Conservation (phyloP, 306 rosid genomes). For the Quercus agrifolia region DNA sequence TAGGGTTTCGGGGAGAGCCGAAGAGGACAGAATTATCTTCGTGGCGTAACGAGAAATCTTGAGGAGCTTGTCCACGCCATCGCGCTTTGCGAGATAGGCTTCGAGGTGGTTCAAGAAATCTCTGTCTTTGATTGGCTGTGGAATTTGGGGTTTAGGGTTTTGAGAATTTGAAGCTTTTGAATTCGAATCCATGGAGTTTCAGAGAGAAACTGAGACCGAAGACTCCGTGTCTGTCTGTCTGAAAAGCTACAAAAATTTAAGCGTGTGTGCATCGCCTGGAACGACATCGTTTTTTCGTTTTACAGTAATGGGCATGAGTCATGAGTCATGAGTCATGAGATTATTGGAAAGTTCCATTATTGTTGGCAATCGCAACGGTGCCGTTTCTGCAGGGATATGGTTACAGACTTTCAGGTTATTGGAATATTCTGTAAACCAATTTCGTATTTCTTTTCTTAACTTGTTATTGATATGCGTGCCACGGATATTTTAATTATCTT, state of each 20-base stretch:
- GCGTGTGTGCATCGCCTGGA: background rate
- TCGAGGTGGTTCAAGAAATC: slow-evolving; percentile 70
- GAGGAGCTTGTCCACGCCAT: slow-evolving; percentile 95
- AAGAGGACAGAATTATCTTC: slow-evolving; percentile 67
- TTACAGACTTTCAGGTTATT: too few relatives aligned
- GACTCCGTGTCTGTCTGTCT: too few relatives aligned
- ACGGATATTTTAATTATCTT: background rate
- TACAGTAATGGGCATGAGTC: too few relatives aligned
- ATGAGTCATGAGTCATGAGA: too few relatives aligned
- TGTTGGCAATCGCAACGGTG: background rate
- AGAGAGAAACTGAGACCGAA: background rate
- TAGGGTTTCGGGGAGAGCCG: slow-evolving; percentile 43
- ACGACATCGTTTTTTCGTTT: background rate
- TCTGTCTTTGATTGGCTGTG: slow-evolving; percentile 27
- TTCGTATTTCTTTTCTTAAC: background rate
- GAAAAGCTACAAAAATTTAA: too few relatives aligned
- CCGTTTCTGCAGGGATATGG: background rate
- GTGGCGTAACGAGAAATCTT: slow-evolving; percentile 77
- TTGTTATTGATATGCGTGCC: background rate
- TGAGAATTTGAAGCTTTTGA: slow-evolving; percentile 26
- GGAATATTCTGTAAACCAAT: background rate
- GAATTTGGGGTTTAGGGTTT: slow-evolving; percentile 17
- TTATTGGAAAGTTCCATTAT: too few relatives aligned
- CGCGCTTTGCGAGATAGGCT: slow-evolving; percentile 78
- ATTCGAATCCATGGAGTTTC: slow-evolving; percentile 43